A percentile compares a stretch with the other conserved stretches of the same genome.
Conservation (phyloP, 2,329 filamentous ascomycete genomes). For the Trichoderma lentiforme region DNA sequence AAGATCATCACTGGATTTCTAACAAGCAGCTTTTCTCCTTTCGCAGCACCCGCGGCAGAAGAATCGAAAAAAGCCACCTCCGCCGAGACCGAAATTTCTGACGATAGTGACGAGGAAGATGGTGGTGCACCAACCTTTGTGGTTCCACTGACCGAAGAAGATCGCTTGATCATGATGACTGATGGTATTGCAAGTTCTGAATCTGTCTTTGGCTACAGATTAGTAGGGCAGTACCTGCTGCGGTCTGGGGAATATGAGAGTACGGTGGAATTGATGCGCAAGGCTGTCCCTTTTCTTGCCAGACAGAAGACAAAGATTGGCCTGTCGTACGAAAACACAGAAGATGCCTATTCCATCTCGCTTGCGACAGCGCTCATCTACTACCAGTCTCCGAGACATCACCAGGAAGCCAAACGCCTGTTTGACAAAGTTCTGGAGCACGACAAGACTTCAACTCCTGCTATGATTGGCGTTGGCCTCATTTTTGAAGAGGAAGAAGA, state of each 20-base stretch:
- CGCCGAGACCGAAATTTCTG: conserved; percentile 37
- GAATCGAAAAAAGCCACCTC: conserved; percentile 19
- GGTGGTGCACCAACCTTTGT: conserved; percentile 52
- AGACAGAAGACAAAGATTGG: conserved; percentile 65
- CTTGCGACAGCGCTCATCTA: conserved; percentile 87
- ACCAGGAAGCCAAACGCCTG: conserved; percentile 79
- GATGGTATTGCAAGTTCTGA: conserved; percentile 64
- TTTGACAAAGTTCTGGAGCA: conserved; percentile 78
- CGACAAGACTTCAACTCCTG: conserved; percentile 72
- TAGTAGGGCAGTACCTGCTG: conserved; percentile 81
- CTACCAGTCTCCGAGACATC: conserved; percentile 85
- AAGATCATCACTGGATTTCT: conserved; percentile 81
- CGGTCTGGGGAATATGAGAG: conserved; percentile 81
- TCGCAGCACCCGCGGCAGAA: conserved; percentile 47
- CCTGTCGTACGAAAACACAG: conserved; percentile 63
- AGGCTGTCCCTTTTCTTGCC: conserved; percentile 61
- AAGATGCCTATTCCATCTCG: conserved; percentile 70
- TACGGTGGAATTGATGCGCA: conserved; percentile 74
- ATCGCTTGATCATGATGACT: conserved; percentile 76
- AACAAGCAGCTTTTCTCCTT: conserved; percentile 79
- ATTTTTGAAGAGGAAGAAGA: conserved; percentile 94
- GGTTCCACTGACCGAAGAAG: conserved; percentile 66
- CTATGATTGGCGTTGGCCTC: conserved; percentile 83
- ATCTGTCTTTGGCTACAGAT: conserved; percentile 77
- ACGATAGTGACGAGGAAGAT: conserved; percentile 58